Percentiles rank a stretch among this genome's conserved stretches.
These are phyloP conservation scores for Aleurites moluccanus DNA, from an alignment of 441 rosid species.

Conservation along the genomic window DNA sequence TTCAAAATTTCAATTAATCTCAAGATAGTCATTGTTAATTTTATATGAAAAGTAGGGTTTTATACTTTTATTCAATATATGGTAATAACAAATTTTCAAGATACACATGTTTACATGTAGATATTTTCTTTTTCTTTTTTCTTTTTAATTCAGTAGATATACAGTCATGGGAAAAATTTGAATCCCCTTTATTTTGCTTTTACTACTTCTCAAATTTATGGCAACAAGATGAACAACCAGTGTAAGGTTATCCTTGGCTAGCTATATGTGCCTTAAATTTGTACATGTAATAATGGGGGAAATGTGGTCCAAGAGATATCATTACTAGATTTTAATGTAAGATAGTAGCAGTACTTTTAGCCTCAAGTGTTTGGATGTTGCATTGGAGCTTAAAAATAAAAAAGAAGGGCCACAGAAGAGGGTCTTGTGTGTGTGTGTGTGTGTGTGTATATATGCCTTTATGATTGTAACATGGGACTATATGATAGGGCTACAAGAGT, in stretches of 20 bases:
- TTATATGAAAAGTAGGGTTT: not conserved
- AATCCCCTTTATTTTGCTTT: not conserved
- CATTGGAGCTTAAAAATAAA: not conserved
- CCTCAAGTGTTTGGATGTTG: not conserved
- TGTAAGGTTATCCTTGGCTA: not conserved
- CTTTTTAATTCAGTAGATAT: too few relatives aligned
- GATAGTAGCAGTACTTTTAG: not conserved
- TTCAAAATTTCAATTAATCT: too few relatives aligned
- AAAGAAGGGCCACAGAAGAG: not conserved
- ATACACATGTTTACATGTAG: too few relatives aligned
- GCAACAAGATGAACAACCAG: not conserved
- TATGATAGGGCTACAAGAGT: not conserved
- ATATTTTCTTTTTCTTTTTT: too few relatives aligned
- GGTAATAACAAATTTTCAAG: too few relatives aligned
- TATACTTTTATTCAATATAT: too few relatives aligned
- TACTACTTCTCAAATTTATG: constrained; percentile 1
- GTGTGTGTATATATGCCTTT: not conserved
- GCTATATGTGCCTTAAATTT: not conserved
- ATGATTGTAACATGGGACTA: not conserved
- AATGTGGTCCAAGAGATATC: constrained; percentile 10
- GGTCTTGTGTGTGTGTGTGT: too few relatives aligned
- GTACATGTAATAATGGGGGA: not conserved
- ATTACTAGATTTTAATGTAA: not conserved
- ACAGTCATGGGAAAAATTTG: not conserved
- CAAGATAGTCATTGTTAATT: too few relatives aligned